Percentiles rank a stretch among this genome's conserved stretches.
These are phyloP conservation scores for Mycena venus DNA, from an alignment of 768 basidiomycete genomes.

Conservation along the genomic window DNA sequence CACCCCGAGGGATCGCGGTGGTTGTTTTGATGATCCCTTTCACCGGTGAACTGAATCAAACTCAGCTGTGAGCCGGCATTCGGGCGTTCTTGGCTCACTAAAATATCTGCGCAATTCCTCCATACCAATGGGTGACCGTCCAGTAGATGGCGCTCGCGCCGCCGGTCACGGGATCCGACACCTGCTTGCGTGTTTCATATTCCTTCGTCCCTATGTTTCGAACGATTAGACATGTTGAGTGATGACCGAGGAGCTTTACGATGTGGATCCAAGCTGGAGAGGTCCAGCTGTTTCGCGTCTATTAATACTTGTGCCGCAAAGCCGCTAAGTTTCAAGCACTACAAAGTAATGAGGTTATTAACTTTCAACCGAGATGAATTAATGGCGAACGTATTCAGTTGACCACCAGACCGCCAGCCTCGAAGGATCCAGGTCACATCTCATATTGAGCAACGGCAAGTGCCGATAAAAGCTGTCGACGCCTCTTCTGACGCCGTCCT, in stretches of 20 bases:
- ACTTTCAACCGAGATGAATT: background rate
- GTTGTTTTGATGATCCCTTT: constrained; percentile 62
- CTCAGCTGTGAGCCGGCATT: background rate
- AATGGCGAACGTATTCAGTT: constrained; percentile 54
- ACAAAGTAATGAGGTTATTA: background rate
- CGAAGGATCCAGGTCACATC: constrained; percentile 69
- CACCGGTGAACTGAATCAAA: constrained; percentile 50
- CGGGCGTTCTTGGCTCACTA: constrained; percentile 44
- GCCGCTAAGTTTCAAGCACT: constrained; percentile 66
- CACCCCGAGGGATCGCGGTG: constrained; percentile 62
- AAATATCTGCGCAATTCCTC: constrained; percentile 62
- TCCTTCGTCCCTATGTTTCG: constrained; percentile 54
- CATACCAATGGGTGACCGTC: constrained; percentile 62
- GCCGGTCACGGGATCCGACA: constrained; percentile 58
- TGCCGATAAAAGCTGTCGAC: constrained; percentile 72
- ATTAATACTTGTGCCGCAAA: constrained; percentile 66
- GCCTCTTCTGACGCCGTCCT: constrained; percentile 64
- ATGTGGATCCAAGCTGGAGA: constrained; percentile 62
- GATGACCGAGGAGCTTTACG: constrained; percentile 44
- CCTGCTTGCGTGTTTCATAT: constrained; percentile 54
- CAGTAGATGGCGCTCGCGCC: constrained; percentile 63
- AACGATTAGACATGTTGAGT: background rate
- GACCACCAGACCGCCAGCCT: constrained; percentile 73
- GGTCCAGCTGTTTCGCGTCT: constrained; percentile 58
- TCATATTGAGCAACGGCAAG: constrained; percentile 72